Base-by-base conservation (phyloP, 768 basidiomycete genomes). In the Trametes meyenii region DNA sequence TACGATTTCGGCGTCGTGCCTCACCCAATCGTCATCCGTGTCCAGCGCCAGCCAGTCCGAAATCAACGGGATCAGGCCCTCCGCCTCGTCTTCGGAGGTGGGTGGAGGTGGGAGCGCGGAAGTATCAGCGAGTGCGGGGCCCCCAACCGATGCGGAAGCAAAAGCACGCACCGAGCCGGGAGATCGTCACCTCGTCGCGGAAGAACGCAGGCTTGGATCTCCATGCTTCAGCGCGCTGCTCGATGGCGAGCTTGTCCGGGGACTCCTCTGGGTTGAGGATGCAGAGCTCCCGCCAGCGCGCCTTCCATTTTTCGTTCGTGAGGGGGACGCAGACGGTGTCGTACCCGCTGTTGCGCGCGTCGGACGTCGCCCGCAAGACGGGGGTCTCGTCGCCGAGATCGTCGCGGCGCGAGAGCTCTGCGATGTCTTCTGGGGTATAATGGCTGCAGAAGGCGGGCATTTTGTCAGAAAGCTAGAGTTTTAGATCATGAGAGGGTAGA, bases 41-140 rank as follows among this genome's bases (percentile, higher is more conserved):
- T 99, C 97, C 40, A 99, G 80, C 73, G 97, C 94, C 3, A 99
- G 81, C 97, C 97, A 99, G 57, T 96, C 92, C 2, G 95, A 94
- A 8, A 91, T 81, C 72, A 97, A 83, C 5, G 81, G 88, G 14
- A 92, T 85, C 39, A 90, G 77, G 26, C 81, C 81, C 61, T 89
- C 86, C 11, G 86, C 84, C 68, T 94, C 90, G 73, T 92, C 92
- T 93, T 67, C 50, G 29, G 29, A 4, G n/a, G n/a, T n/a, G 26
- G 38, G 50, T 26, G 35, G 8, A 33, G 29, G 48, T 58, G 50
- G 12, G 35, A 35, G 33, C 11, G 14, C 43, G 48, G 33, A 29
- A 26, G 33, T 42, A 59, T 40, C 26, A 42, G n/a, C 44, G 39
- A 19, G 13, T 35, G 43, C 23, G 17, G n/a, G n/a, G 21, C 6